Evolutionary conservation across 2,329 filamentous ascomycete genomes (phyloP), one percentile per base, ranked within the genome.

Genomic region (Orbilia brochopaga): DNA sequence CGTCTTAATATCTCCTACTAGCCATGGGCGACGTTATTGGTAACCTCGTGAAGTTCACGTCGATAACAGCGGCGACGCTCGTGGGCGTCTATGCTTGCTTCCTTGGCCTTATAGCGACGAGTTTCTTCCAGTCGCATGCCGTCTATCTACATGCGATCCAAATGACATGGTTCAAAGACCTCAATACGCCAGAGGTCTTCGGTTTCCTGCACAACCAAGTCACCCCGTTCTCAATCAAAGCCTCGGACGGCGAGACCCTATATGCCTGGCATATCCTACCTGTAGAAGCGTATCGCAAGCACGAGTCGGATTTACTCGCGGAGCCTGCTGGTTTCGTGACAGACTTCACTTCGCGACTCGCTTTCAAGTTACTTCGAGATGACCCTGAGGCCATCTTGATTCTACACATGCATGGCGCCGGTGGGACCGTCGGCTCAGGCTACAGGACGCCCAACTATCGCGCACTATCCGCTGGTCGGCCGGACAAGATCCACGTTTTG

Each of bases 401-500:
- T 0, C 77, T 85, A 3, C 83, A 83, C 69, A 79, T 87, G 11
- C 85, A 88, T 69, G 85, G 85, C 2, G 82, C 85, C 0, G 82
- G 79, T 7, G 85, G 85, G 0, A 87, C 84, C 0, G 78, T 87
- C 5, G 85, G 80, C 0, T 86, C 83, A 1, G 83, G 84, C 0
- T 85, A 81, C 77, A 79, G 85, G 6, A 82, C 83, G 0, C 80
- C 82, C 2, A 86, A 82, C 75, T 87, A 88, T 76, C 82, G 85
- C 1, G 83, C 82, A 11, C 79, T 87, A 46, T 83, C 80, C n/a
- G 83, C 82, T 5, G 81, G 79, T 0, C 79, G 81, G 1, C 82
- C 85, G 0, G 75, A 79, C 19, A 84, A 83, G 42, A 84, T 86
- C 1, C 85, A 88, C 74, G 81, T 84, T 40, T 75, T 88, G 7